Percentiles rank a stretch among this genome's conserved stretches.
phyloP scores from a whole-genome alignment of 208 protist genomes.

The Tetramitus jugosus region DNA sequence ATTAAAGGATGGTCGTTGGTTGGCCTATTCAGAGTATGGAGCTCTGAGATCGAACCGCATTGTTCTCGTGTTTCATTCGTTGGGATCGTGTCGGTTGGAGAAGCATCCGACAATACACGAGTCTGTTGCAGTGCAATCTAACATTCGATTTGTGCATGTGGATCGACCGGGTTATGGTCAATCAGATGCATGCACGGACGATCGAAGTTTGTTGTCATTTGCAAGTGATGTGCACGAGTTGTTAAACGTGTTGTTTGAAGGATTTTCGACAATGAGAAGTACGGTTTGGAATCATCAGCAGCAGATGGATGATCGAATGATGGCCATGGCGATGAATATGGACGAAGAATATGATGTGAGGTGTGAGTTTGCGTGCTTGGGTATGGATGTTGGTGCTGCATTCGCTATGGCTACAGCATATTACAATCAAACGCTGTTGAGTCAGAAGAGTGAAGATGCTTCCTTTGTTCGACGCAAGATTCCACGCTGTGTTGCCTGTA shows the following conservation, averaged over 20 bases:
- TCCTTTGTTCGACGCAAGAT: not conserved
- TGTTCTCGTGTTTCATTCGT: not conserved
- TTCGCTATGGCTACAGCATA: not conserved
- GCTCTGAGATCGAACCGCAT: not conserved
- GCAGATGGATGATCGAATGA: too few species aligned
- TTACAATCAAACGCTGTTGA: not conserved
- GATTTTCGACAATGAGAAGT: not conserved
- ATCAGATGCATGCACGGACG: not conserved
- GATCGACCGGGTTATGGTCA: conserved; percentile 11
- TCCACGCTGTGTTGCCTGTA: too few species aligned
- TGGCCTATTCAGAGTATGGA: conserved; percentile 13
- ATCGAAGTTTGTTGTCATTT: conserved; percentile 12
- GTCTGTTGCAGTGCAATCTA: not conserved
- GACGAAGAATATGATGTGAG: too few species aligned
- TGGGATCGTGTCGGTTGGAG: not conserved
- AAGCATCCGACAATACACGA: conserved; percentile 1
- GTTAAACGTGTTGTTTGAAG: not conserved
- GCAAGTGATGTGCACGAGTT: not conserved
- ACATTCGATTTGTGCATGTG: conserved; percentile 3
- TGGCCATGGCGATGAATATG: too few species aligned
- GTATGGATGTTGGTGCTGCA: too few species aligned
- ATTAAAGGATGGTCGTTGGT: not conserved
- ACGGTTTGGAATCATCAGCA: too few species aligned
- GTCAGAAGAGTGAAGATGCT: not conserved
- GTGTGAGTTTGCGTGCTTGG: not conserved